Evolutionary conservation across 1,284 basidiomycete species (phyloP).

Genomic region (Phenoliferia sp.): DNA sequence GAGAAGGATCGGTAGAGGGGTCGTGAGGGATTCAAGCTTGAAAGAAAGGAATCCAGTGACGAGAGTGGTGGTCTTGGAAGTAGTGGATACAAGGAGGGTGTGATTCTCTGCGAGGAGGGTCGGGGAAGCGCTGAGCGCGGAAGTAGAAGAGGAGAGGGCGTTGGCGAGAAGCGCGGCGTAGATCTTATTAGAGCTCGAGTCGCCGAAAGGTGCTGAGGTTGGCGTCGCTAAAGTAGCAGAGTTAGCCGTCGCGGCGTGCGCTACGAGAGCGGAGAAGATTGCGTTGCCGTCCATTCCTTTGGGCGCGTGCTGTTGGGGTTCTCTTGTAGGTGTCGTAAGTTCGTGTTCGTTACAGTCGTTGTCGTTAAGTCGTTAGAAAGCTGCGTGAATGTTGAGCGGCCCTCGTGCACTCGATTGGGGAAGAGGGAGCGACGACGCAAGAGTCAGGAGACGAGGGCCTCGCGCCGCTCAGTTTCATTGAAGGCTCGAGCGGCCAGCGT

Average conservation of each 20-base stretch:
- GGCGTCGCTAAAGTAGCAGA: not conserved
- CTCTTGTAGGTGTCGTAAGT: no score
- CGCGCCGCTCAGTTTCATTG: no score
- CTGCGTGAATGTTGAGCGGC: no score
- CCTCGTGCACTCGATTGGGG: no score
- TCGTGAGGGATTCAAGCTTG: constrained; percentile 76
- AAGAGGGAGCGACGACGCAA: no score
- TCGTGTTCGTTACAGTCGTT: no score
- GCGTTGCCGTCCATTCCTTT: constrained; percentile 1
- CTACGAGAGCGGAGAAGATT: constrained; percentile 1
- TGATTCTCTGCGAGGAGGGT: not conserved
- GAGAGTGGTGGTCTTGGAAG: not conserved
- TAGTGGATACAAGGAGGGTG: not conserved
- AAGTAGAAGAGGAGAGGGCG: not conserved
- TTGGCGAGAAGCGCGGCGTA: not conserved
- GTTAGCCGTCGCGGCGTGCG: not conserved
- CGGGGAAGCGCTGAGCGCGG: not conserved
- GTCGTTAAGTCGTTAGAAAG: no score
- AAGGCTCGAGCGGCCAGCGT: no score
- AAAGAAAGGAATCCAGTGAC: constrained; percentile 54
- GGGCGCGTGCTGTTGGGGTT: no score
- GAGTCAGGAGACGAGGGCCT: no score
- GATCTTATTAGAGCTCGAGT: not conserved
- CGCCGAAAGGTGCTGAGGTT: not conserved
- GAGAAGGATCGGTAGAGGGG: constrained; percentile 53